These are phyloP conservation scores for Tolypocladium inflatum DNA, from an alignment of 2,329 filamentous ascomycete genomes.

Conservation along the genomic window DNA sequence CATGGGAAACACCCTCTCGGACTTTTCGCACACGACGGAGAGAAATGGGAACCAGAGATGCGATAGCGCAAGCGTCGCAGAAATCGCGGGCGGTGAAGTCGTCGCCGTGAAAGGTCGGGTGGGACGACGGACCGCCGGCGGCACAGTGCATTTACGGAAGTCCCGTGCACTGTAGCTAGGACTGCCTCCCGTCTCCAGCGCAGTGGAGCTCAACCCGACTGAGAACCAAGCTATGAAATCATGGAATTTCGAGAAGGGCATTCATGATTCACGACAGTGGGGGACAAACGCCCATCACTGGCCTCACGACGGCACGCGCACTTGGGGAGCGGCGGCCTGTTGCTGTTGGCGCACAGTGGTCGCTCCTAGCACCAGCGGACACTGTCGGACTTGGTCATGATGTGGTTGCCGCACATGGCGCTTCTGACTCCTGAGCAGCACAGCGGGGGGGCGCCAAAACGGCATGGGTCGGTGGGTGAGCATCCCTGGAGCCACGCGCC, in stretches of 20 bases:
- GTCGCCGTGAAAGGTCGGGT: neutral
- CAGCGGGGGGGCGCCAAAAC: conserved; percentile 11
- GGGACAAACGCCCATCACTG: neutral
- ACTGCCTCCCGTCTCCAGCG: neutral
- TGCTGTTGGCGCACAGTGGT: neutral
- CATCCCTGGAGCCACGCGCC: conserved; percentile 29
- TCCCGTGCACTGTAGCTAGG: neutral
- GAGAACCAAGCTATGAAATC: neutral
- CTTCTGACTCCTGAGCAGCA: neutral
- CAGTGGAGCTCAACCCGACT: neutral
- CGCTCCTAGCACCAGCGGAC: neutral
- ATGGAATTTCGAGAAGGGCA: neutral
- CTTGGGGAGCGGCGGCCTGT: neutral
- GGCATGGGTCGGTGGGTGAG: conserved; percentile 12
- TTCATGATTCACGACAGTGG: neutral
- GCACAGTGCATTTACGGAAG: neutral
- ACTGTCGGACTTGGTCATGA: neutral
- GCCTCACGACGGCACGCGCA: neutral
- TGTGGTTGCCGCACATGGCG: neutral
- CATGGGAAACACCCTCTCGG: neutral
- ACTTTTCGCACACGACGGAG: neutral
- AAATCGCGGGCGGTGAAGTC: neutral
- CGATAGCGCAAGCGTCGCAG: neutral
- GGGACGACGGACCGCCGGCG: neutral
- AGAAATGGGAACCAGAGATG: neutral